Conservation (phyloP, 1,284 basidiomycete genomes). For the Amylostereum chailletii region DNA sequence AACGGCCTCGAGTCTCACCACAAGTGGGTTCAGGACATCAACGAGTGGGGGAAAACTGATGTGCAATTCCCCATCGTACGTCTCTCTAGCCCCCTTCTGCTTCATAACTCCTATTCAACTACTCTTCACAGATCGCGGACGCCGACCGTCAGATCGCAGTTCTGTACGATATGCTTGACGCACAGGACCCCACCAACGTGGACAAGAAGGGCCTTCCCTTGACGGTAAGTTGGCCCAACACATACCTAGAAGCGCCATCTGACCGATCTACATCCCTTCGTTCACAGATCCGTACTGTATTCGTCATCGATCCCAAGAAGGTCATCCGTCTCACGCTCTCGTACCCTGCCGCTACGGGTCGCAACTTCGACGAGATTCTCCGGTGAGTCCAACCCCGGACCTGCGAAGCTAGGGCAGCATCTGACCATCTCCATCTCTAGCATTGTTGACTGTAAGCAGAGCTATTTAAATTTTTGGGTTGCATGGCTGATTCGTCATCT, state of each 20-base stretch:
- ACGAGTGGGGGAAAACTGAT: slow-evolving; percentile 70
- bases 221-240: slow-evolving; percentile 40
- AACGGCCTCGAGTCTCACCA: slow-evolving; percentile 84
- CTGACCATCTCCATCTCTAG: slow-evolving; percentile 17
- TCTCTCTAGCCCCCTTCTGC: slow-evolving; percentile 9
- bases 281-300: slow-evolving; percentile 86
- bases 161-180: slow-evolving; percentile 93
- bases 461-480: background rate
- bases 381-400: slow-evolving; percentile 36
- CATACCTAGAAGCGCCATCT: background rate
- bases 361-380: slow-evolving; percentile 84
- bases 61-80: slow-evolving; percentile 89
- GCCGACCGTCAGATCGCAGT: slow-evolving; percentile 79
- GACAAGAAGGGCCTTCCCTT: slow-evolving; percentile 87
- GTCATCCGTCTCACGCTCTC: slow-evolving; percentile 83
- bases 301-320: slow-evolving; percentile 90
- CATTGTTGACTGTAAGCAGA: slow-evolving; percentile 55
- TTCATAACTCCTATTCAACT: slow-evolving; percentile 6
- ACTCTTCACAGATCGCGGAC: slow-evolving; percentile 72
- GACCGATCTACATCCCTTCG: background rate
- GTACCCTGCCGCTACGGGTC: slow-evolving; percentile 84
- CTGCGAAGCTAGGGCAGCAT: slow-evolving; percentile 6
- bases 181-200: slow-evolving; percentile 90
- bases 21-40: slow-evolving; percentile 90
- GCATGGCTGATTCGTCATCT: background rate